phyloP scores from a whole-genome alignment of 129 eudicot species.

The Tanacetum coccineum region DNA sequence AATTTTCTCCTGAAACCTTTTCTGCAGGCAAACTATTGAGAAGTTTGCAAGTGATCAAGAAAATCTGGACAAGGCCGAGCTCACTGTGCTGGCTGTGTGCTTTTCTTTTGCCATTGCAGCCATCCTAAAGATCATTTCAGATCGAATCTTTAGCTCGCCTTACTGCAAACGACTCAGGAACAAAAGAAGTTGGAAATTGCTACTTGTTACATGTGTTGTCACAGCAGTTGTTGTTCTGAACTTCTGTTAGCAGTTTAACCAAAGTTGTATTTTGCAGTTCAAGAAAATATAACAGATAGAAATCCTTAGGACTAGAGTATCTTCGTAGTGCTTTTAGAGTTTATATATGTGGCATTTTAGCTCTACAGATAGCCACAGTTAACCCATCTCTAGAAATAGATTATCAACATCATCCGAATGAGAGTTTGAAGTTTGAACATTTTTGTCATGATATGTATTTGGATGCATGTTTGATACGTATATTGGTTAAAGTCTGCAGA shows the following conservation, averaged over 20 bases:
- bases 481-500: background rate
- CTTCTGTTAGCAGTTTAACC: slow-evolving; percentile 17
- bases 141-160: slow-evolving; percentile 28
- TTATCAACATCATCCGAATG: slow-evolving; percentile 5
- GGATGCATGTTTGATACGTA: slow-evolving; percentile 3
- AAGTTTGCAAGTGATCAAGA: slow-evolving; percentile 65
- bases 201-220: slow-evolving; percentile 37
- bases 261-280: slow-evolving; percentile 2
- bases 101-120: slow-evolving; percentile 53
- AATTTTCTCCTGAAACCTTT: background rate
- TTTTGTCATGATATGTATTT: background rate
- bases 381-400: slow-evolving; percentile 10
- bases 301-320: slow-evolving; percentile 14
- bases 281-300: slow-evolving; percentile 6
- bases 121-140: slow-evolving; percentile 48
- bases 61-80: slow-evolving; percentile 65
- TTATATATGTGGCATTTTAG: slow-evolving; percentile 4
- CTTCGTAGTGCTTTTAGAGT: slow-evolving; percentile 21
- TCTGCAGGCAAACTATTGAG: slow-evolving; percentile 62
- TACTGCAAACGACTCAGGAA: slow-evolving; percentile 18
- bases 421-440: background rate
- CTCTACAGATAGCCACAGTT: background rate
- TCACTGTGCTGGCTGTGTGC: slow-evolving; percentile 50
- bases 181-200: slow-evolving; percentile 37
- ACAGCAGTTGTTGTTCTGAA: slow-evolving; percentile 29